phyloP scores from a whole-genome alignment of 169 alveolate species.

The Neospora caninum region DNA sequence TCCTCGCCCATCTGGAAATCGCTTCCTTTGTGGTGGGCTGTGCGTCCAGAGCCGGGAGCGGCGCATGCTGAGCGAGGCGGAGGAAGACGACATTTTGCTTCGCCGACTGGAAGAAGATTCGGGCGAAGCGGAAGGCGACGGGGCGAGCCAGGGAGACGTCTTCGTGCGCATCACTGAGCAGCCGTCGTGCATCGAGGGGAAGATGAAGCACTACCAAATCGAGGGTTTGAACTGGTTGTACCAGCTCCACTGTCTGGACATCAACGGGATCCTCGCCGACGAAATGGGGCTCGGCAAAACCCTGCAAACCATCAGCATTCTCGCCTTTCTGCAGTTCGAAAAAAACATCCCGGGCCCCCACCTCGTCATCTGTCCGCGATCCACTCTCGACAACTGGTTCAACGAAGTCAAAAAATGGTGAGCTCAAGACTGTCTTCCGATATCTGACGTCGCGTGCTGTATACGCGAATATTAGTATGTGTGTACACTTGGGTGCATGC shows the following conservation, averaged over 20 bases:
- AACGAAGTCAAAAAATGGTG: conserved; percentile 43
- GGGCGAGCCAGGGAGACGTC: not conserved
- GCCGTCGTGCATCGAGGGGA: conserved; percentile 61
- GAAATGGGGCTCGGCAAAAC: conserved; percentile 95
- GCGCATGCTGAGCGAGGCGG: conserved; percentile 48
- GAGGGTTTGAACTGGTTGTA: conserved; percentile 61
- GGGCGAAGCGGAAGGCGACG: not conserved
- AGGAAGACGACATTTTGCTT: conserved; percentile 62
- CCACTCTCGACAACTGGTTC: conserved; percentile 96
- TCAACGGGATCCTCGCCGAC: conserved; percentile 91
- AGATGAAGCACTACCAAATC: conserved; percentile 73
- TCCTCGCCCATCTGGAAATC: too few relatives aligned
- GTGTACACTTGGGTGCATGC: too few relatives aligned
- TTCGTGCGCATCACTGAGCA: conserved; percentile 28
- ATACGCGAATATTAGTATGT: not conserved
- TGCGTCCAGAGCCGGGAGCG: not conserved
- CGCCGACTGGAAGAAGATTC: conserved; percentile 43
- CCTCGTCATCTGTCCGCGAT: conserved; percentile 95
- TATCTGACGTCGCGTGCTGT: not conserved
- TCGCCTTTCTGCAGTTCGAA: conserved; percentile 69
- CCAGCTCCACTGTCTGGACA: conserved; percentile 57
- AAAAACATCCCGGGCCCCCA: conserved; percentile 80
- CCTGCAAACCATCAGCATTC: conserved; percentile 86
- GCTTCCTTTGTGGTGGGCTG: not conserved
- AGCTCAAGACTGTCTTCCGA: not conserved